These are phyloP conservation scores for Aspergillus sclerotioniger DNA, from an alignment of 495 filamentous ascomycete species.

Conservation along the genomic window DNA sequence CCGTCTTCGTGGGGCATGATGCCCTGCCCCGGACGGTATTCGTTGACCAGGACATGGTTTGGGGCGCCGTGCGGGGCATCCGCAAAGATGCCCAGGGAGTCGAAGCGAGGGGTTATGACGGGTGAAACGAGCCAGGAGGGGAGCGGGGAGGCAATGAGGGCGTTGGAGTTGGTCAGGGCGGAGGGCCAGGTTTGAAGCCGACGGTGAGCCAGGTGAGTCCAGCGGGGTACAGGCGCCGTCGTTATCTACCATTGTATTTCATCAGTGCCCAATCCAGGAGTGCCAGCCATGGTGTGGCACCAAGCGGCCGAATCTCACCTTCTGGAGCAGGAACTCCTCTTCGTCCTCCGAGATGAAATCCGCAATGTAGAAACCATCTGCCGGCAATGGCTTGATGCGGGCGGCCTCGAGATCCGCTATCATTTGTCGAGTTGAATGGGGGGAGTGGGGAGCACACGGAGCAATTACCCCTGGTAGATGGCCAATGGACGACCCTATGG, in stretches of 20 bases:
- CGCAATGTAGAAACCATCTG: slow-evolving; percentile 78
- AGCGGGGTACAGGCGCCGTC: slow-evolving; percentile 68
- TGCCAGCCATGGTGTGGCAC: not conserved
- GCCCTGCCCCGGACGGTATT: slow-evolving; percentile 83
- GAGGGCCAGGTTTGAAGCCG: slow-evolving; percentile 90
- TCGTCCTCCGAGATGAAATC: slow-evolving; percentile 80
- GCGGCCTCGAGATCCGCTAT: slow-evolving; percentile 38
- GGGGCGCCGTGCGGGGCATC: slow-evolving; percentile 69
- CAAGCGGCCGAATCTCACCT: slow-evolving; percentile 44
- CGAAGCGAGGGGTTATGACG: slow-evolving; percentile 62
- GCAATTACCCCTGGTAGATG: not conserved
- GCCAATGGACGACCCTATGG: not conserved
- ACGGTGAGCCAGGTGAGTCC: slow-evolving; percentile 81
- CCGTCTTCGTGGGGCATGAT: slow-evolving; percentile 98
- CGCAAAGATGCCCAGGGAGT: slow-evolving; percentile 59
- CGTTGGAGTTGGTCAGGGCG: slow-evolving; percentile 66
- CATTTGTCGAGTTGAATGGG: not conserved
- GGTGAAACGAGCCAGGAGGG: slow-evolving; percentile 75
- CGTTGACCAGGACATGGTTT: slow-evolving; percentile 93
- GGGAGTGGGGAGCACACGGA: not conserved
- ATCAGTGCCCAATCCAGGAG: not conserved
- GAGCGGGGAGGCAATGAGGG: slow-evolving; percentile 70
- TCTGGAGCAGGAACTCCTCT: slow-evolving; percentile 66
- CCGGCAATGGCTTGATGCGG: slow-evolving; percentile 59
- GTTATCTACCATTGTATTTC: slow-evolving; percentile 32